These are phyloP conservation scores for Rhizopus delemar DNA, from an alignment of 371 early-diverging fungal genomes.

Conservation along the genomic window DNA sequence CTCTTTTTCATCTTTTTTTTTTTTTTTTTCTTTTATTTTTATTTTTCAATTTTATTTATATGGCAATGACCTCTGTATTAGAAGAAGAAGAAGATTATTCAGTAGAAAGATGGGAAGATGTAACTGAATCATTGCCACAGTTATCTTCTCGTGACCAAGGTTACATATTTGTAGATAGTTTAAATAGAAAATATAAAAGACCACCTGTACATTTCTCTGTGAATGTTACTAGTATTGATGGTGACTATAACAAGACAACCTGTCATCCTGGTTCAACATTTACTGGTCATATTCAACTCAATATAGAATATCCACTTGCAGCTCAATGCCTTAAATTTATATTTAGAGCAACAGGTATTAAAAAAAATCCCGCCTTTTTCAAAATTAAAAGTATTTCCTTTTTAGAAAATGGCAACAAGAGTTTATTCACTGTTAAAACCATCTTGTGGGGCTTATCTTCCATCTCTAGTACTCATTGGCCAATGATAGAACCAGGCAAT, in stretches of 20 bases:
- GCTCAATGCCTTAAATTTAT: slow-evolving; percentile 37
- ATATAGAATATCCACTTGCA: slow-evolving; percentile 29
- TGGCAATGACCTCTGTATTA: no score
- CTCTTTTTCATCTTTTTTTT: no score
- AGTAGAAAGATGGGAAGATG: no score
- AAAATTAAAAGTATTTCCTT: slow-evolving; percentile 25
- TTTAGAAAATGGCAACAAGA: slow-evolving; percentile 26
- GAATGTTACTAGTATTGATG: slow-evolving; percentile 14
- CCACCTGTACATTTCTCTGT: slow-evolving; percentile 23
- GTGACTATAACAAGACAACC: slow-evolving; percentile 7
- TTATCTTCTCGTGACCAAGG: no score
- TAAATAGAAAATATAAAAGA: slow-evolving; percentile 20
- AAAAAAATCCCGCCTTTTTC: background rate
- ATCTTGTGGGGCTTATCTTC: slow-evolving; percentile 30
- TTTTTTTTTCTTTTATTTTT: no score
- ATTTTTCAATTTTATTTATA: no score
- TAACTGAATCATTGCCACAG: no score
- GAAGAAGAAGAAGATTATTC: no score
- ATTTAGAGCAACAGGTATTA: slow-evolving; percentile 39
- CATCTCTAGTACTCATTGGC: slow-evolving; percentile 19
- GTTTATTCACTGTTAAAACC: slow-evolving; percentile 33
- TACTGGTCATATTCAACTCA: slow-evolving; percentile 32
- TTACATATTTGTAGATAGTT: slow-evolving; percentile 17
- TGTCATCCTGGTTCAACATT: slow-evolving; percentile 40
- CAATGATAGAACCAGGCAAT: slow-evolving; percentile 34